Base-by-base conservation (phyloP, 495 filamentous ascomycete genomes). In the Parachaetomium inaequale region DNA sequence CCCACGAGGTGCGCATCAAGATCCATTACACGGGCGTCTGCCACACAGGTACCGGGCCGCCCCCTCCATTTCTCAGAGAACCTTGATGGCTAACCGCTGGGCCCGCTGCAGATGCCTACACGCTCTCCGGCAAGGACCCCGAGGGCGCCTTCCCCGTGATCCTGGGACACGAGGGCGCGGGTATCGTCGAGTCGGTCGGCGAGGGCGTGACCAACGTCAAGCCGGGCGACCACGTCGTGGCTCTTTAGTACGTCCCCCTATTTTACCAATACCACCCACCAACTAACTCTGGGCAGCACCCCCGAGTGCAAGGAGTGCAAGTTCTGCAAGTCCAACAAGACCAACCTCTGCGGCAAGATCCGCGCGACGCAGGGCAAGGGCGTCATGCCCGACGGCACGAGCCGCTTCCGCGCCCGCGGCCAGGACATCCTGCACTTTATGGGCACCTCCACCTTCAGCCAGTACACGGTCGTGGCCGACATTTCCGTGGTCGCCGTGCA, bases 321-420 rank as follows among this genome's bases (percentile, higher is more conserved):
- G 79, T 98, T 98, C 86, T 98, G 94, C 88, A 90, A 88, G 75
- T 97, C 93, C 55, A 92, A 92, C 80, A 98, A 98, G 87, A 98
- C 94, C 68, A 98, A 98, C 79, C 90, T 98, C 55, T 98, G 94
- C 80, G 94, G 95, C 74, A 98, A 97, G 84, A 98, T 98, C 78
- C 89, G 94, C 66, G 90, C 92, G 31, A 98, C 94, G 14, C 94
- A 98, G 78, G 94, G 94, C 66, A 87, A 82, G 72, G 94, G 94
- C 74, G 90, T 98, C 56, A 96, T 98, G 93, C 94, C 94, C 43
- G 94, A 98, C 74, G 95, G 94, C 57, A 97, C 95, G 67, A 90
- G 90, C 47, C 90, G 94, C 54, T 98, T 98, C 86, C 89, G 83
- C 71, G 92, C 89, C 79, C 93, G 92, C 72, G 94, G 94, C 70